Base-by-base conservation (phyloP, 2,329 filamentous ascomycete genomes). In the Aspergillus awamori region DNA sequence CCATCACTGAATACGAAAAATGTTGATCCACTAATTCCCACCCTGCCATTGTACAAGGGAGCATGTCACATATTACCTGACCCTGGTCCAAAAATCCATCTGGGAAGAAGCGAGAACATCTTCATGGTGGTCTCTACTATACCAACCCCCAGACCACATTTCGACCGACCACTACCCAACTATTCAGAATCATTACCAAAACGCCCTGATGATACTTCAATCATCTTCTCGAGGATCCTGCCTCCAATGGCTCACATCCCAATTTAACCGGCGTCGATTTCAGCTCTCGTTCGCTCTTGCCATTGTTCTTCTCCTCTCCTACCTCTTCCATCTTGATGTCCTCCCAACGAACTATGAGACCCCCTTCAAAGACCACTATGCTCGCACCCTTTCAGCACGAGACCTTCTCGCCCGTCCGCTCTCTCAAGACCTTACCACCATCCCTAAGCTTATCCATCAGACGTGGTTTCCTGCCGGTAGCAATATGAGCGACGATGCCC, bases 381-480 rank as follows among this genome's bases (percentile, higher is more conserved):
- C 47, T 11, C 47, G 51, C 33, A 10, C 52, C 3, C 58, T 63
- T 11, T 61, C 66, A 1, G 61, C 66, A 2, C 26, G 51, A 1
- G 51, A 58, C 10, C 63, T 68, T 4, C 57, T 68, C 17, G 30
- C 63, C 4, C 66, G 64, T 8, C 66, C 63, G 0, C 39, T 61
- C 13, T 58, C 64, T 8, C 6, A 30, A 6, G 64, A 68, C 26
- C 51, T 47, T 24, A 63, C 57, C 30, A 62, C 63, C 8, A 63
- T 68, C 39, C 66, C 66, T 10, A 68, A 65, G 47, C 47, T 68
- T 5, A 67, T 68, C 58, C 66, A 68, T 38, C 66, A 68, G 36
- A 68, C 66, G 57, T 68, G 66, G 66, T 68, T 68, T 26, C 66
- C 66, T 0, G 66, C 64, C 1, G 66, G 66, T 5, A 68, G 58